A percentile compares a stretch with the other conserved stretches of the same genome.
These are phyloP conservation scores for Actinomucor elegans DNA, from an alignment of 371 early-diverging fungal genomes.

Conservation along the genomic window DNA sequence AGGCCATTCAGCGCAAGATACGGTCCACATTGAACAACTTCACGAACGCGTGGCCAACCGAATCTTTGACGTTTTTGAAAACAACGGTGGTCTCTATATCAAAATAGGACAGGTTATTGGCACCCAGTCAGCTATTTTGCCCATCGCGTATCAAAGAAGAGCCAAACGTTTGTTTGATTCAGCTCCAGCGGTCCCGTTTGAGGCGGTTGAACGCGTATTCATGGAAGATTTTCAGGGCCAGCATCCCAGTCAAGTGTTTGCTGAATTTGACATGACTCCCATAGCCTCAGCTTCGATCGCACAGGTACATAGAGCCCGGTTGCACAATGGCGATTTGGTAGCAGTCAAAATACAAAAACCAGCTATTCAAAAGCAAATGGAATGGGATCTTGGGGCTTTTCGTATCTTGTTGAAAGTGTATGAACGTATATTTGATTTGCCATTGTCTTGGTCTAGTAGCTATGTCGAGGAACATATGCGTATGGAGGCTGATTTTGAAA, in stretches of 20 bases:
- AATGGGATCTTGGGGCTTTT: conserved; percentile 80
- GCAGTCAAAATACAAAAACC: conserved; percentile 96
- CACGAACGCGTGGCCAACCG: conserved; percentile 73
- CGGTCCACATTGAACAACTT: conserved; percentile 46
- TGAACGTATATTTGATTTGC: conserved; percentile 82
- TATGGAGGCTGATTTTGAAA: conserved; percentile 78
- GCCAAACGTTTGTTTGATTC: conserved; percentile 80
- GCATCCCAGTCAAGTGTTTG: conserved; percentile 66
- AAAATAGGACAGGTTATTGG: conserved; percentile 91
- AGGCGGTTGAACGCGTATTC: conserved; percentile 70
- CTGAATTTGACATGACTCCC: conserved; percentile 68
- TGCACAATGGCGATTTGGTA: conserved; percentile 71
- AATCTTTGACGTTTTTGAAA: conserved; percentile 77
- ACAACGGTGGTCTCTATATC: conserved; percentile 88
- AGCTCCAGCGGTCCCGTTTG: conserved; percentile 77
- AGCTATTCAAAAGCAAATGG: conserved; percentile 78
- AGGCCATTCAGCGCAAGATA: conserved; percentile 38
- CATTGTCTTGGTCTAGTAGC: conserved; percentile 78
- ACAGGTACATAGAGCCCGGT: conserved; percentile 87
- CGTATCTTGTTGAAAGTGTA: conserved; percentile 57
- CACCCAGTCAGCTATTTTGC: conserved; percentile 75
- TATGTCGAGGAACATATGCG: conserved; percentile 77
- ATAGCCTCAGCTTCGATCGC: conserved; percentile 93
- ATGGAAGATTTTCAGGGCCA: conserved; percentile 61
- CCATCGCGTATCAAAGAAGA: conserved; percentile 69